Base-by-base conservation (phyloP, 1,284 basidiomycete species). In the Grifola frondosa region DNA sequence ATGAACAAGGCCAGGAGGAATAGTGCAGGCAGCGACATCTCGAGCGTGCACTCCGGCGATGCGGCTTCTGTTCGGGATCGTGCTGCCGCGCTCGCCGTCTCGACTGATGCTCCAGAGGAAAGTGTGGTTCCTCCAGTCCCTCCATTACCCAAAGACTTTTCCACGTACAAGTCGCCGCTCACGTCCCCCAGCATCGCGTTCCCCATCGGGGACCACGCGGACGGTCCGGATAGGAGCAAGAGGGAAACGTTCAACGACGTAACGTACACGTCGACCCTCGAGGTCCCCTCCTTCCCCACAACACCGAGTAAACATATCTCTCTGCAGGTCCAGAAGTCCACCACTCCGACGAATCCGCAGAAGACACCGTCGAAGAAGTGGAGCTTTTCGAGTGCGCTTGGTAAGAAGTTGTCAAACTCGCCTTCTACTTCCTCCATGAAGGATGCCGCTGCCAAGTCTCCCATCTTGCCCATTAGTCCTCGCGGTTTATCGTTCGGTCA, bases 301-400 rank as follows among this genome's bases (percentile, higher is more conserved):
- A 57, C 64, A 13, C 58, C 57, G 42, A 55, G 56, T 41, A 60
- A 64, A 52, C 57, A 59, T 37, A 54, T 50, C 40, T 58, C 58
- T 13, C 49, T 61, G 8, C 50, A 61, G 39, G 60, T 57, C 23
- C 57, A 54, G 19, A 69, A 70, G 45, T 57, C 64, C 36, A 52
- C 65, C 21, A 61, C 65, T 2, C 65, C 61, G 31, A 60, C 60
- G n/a, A 59, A 57, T 34, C 21, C 54, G 21, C 50, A 74, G 40
- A 86, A 85, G 66, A 86, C 87, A 2, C 86, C 88, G 34, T 90
- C 83, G 30, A 96, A 95, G 74, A 97, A 97, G 68, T 97, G 94
- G 94, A 96, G 92, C 58, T 91, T 97, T 67, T 91, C 91, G 6
- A 88, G 81, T 46, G 90, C 90, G 6, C 71, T 97, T n/a, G 93